Evolutionary conservation across 768 basidiomycete species (phyloP).

Genomic region (Pleurotus pulmonarius): DNA sequence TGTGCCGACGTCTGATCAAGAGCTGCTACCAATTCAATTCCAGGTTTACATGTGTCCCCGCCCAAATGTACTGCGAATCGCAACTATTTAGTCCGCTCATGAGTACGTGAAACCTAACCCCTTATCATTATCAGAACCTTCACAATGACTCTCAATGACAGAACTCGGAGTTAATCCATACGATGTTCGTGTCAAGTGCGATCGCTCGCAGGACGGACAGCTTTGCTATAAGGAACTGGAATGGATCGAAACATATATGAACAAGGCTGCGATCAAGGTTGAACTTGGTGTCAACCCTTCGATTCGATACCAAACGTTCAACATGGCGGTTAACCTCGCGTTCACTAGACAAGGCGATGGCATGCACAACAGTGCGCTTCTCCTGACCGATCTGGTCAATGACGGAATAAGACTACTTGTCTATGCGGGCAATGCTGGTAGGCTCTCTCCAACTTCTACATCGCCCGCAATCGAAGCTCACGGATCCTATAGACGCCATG

Average conservation of each 20-base stretch:
- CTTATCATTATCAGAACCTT: too few relatives aligned
- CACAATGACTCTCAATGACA: too few relatives aligned
- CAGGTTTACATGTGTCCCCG: conserved; percentile 67
- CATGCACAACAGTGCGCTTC: conserved; percentile 74
- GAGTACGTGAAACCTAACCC: conserved; percentile 43
- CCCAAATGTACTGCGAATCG: conserved; percentile 73
- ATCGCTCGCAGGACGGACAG: conserved; percentile 63
- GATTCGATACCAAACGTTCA: conserved; percentile 66
- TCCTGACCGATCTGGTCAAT: conserved; percentile 79
- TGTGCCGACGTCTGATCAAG: conserved; percentile 71
- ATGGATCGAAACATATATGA: conserved; percentile 91
- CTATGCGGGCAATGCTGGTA: conserved; percentile 85
- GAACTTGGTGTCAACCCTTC: conserved; percentile 68
- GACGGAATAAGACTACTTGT: conserved; percentile 81
- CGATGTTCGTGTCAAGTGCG: conserved; percentile 77
- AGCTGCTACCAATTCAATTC: conserved; percentile 64
- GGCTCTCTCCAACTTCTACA: conserved; percentile 18
- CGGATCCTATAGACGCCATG: conserved; percentile 77
- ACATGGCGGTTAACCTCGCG: conserved; percentile 73
- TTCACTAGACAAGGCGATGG: conserved; percentile 84
- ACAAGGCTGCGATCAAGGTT: conserved; percentile 71
- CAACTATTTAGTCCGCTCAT: conserved; percentile 71
- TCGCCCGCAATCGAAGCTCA: too few relatives aligned
- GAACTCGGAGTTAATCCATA: conserved; percentile 84
- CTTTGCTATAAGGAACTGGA: conserved; percentile 77